phyloP scores from a whole-genome alignment of 768 basidiomycete genomes.

The Rubroboletus pulcherrimus region DNA sequence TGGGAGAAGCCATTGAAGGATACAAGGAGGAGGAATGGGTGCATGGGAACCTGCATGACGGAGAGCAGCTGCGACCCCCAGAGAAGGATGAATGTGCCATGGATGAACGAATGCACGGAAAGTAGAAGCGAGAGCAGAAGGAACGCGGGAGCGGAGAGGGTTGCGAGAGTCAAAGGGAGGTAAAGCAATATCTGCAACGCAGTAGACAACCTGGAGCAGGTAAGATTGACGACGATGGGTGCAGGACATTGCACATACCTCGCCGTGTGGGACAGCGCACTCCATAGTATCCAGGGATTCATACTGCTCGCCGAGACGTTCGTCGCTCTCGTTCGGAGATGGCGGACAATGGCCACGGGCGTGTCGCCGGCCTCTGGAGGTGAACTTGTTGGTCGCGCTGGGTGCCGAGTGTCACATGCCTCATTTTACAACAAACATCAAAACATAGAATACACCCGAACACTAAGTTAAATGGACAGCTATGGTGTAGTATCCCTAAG shows the following conservation, averaged over 20 bases:
- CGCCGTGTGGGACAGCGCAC: slow-evolving; percentile 59
- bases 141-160: slow-evolving; percentile 76
- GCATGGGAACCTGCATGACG: slow-evolving; percentile 80
- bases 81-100: slow-evolving; percentile 71
- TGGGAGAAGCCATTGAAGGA: slow-evolving; percentile 83
- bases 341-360: neutral
- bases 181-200: slow-evolving; percentile 79
- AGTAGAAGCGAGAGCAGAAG: slow-evolving; percentile 77
- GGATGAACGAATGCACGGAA: slow-evolving; percentile 72
- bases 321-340: slow-evolving; percentile 2
- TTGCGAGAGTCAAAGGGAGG: slow-evolving; percentile 80
- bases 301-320: slow-evolving; percentile 20
- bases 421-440: neutral
- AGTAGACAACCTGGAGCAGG: slow-evolving; percentile 57
- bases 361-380: neutral
- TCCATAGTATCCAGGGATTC: slow-evolving; percentile 66
- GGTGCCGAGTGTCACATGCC: slow-evolving; percentile 5
- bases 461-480: slow-evolving; percentile 17
- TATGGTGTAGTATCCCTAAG: slow-evolving; percentile 19
- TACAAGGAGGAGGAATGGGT: slow-evolving; percentile 80
- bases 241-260: slow-evolving; percentile 37
- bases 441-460: slow-evolving; percentile 1
- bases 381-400: neutral
- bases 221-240: neutral
- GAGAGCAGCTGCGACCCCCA: slow-evolving; percentile 71